These are phyloP conservation scores for Pestalotiopsis sp. DNA, from an alignment of 2,329 filamentous ascomycete genomes.

Conservation along the genomic window DNA sequence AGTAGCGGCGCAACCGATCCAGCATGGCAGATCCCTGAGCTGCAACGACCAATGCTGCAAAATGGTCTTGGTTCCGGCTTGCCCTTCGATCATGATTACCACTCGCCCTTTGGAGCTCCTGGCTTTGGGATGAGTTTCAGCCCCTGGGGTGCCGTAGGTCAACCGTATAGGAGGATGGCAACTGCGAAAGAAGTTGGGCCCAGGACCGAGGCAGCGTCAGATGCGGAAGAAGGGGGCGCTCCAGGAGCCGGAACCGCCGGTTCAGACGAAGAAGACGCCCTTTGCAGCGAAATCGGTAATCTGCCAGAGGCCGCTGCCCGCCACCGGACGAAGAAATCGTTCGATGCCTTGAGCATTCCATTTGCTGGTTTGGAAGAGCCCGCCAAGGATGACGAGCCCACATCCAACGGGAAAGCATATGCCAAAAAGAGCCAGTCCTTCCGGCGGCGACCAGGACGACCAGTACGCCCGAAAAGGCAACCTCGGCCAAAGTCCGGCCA, in stretches of 20 bases:
- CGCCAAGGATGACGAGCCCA: not conserved
- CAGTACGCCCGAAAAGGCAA: not conserved
- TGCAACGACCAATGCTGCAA: slow-evolving; percentile 17
- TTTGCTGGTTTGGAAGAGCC: not conserved
- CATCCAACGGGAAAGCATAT: not conserved
- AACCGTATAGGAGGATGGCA: slow-evolving; percentile 1
- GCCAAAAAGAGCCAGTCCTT: not conserved
- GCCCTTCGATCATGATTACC: not conserved
- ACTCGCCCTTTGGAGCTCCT: not conserved
- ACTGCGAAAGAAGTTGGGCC: slow-evolving; percentile 6
- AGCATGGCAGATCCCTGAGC: slow-evolving; percentile 38
- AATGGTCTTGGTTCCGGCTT: not conserved
- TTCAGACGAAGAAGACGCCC: slow-evolving; percentile 7
- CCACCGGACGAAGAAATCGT: not conserved
- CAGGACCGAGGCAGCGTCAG: not conserved
- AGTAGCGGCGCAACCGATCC: slow-evolving; percentile 32
- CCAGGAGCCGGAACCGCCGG: not conserved
- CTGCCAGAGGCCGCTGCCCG: not conserved
- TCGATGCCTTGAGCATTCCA: not conserved
- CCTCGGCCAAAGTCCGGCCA: not conserved
- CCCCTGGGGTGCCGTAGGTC: not conserved
- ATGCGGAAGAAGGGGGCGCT: not conserved
- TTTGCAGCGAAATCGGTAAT: not conserved
- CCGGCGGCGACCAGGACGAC: not conserved
- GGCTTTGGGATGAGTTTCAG: not conserved